Evolutionary conservation across 2,329 filamentous ascomycete genomes (phyloP), one percentile per base, ranked within the genome.

Genomic region (Reticulascus tulasneorum): DNA sequence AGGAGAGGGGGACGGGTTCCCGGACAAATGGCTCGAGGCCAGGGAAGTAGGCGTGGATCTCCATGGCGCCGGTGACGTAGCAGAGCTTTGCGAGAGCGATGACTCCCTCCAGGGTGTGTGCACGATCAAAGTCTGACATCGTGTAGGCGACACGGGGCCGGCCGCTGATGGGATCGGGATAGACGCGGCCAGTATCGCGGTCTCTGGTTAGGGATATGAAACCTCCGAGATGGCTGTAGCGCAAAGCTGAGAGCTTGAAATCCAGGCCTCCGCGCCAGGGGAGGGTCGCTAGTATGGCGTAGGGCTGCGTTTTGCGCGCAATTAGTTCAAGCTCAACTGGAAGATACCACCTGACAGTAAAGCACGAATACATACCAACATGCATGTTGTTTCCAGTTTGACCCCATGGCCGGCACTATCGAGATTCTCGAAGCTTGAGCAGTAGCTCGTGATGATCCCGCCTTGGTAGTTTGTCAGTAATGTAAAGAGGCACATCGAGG

Each of bases 401-500:
- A 74, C 72, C 24, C 91, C 91, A 50, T 96, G 87, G 38, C 88
- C 87, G 26, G 80, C 70, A 6, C 77, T 77, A 55, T 95, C 88
- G 1, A 90, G 69, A 48, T 96, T 84, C 46, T 94, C 85, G 48
- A 90, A 87, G 35, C 85, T 79, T 27, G 73, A 77, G 45, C 86
- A 82, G 13, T 90, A 81, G 5, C 79, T 76, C 0, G 90, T 96
- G 40, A 96, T 76, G 48, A 90, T 90, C 3, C 80, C 75, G 12
- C 88, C 84, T 72, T 59, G 63, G 2, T 9, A 4, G 37, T 49
- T 20, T 47, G 40, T 26, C 9, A 13, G 7, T 18, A 27, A n/a
- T n/a, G n/a, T n/a, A n/a, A n/a, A n/a, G n/a, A n/a, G n/a, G n/a
- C n/a, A n/a, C n/a, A n/a, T n/a, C 1, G 12, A 12, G 9, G 22